These are phyloP conservation scores for Ogataea methylovora DNA, from an alignment of 805 yeast genomes.

Conservation along the genomic window DNA sequence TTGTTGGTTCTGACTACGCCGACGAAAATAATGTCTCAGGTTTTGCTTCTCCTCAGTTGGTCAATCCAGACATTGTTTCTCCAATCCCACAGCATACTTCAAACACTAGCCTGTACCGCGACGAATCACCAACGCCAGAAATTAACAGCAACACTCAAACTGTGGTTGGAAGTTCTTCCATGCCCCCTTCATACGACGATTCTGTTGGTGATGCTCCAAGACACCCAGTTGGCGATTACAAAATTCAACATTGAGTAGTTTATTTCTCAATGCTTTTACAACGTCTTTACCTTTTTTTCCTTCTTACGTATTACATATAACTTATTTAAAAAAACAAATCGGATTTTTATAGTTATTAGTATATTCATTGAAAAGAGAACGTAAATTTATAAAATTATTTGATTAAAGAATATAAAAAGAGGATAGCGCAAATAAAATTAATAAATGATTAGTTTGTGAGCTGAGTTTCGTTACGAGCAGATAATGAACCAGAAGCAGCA, in stretches of 20 bases:
- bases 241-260: slow-evolving; percentile 6
- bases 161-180: slow-evolving; percentile 1
- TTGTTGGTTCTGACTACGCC: slow-evolving; percentile 1
- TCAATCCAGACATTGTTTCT: neutral
- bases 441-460: slow-evolving; percentile 16
- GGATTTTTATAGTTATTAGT: neutral
- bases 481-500: slow-evolving; percentile 25
- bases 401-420: neutral
- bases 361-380: neutral
- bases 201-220: slow-evolving; percentile 2
- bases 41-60: neutral
- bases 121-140: slow-evolving; percentile 4
- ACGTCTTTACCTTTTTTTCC: slow-evolving; percentile 1
- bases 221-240: slow-evolving; percentile 6
- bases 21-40: neutral
- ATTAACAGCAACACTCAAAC: slow-evolving; percentile 5
- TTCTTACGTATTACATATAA: neutral
- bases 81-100: slow-evolving; percentile 6
- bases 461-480: slow-evolving; percentile 22
- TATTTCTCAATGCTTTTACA: neutral
- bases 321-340: neutral
- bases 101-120: slow-evolving; percentile 3
- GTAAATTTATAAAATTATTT: neutral
- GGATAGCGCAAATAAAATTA: neutral
- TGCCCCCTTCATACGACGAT: slow-evolving; percentile 17